A percentile compares a stretch with the other conserved stretches of the same genome.
These are phyloP conservation scores for Cladosporium sphaerospermum DNA, from an alignment of 2,329 filamentous ascomycete species.

Conservation along the genomic window DNA sequence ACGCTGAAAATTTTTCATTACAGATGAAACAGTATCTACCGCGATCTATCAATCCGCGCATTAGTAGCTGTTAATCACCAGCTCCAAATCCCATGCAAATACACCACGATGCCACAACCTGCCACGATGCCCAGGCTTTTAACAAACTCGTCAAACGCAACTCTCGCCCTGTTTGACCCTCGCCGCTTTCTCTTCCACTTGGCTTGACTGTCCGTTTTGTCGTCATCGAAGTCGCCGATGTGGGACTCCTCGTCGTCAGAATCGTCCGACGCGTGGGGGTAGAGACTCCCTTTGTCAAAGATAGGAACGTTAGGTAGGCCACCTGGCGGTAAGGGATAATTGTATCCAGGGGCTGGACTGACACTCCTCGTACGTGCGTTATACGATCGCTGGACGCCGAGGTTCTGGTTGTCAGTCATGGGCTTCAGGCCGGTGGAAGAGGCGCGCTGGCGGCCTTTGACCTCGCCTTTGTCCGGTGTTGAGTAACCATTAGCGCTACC, in stretches of 20 bases:
- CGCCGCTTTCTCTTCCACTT: slow-evolving; percentile 23
- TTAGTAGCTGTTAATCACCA: neutral
- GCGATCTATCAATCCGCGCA: neutral
- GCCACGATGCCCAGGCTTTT: slow-evolving; percentile 55
- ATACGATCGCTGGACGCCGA: slow-evolving; percentile 27
- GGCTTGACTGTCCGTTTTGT: slow-evolving; percentile 23
- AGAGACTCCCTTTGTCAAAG: slow-evolving; percentile 38
- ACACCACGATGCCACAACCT: neutral
- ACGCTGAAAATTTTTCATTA: neutral
- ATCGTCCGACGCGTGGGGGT: slow-evolving; percentile 26
- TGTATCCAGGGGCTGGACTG: slow-evolving; percentile 28
- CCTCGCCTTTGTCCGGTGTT: slow-evolving; percentile 18
- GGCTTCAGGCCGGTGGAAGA: slow-evolving; percentile 26
- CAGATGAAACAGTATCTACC: neutral
- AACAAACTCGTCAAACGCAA: slow-evolving; percentile 56
- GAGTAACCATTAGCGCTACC: slow-evolving; percentile 21
- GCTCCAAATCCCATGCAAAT: slow-evolving; percentile 1
- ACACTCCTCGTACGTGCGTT: slow-evolving; percentile 33
- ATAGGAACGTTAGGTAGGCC: slow-evolving; percentile 25
- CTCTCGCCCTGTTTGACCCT: slow-evolving; percentile 33
- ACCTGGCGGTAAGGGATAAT: slow-evolving; percentile 24
- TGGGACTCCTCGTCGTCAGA: slow-evolving; percentile 22
- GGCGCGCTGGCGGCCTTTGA: slow-evolving; percentile 26
- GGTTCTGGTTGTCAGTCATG: slow-evolving; percentile 19
- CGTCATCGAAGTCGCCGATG: slow-evolving; percentile 21